Evolutionary conservation across 73 alveolate species (phyloP).

Genomic region (Symbiodinium pilosum): DNA sequence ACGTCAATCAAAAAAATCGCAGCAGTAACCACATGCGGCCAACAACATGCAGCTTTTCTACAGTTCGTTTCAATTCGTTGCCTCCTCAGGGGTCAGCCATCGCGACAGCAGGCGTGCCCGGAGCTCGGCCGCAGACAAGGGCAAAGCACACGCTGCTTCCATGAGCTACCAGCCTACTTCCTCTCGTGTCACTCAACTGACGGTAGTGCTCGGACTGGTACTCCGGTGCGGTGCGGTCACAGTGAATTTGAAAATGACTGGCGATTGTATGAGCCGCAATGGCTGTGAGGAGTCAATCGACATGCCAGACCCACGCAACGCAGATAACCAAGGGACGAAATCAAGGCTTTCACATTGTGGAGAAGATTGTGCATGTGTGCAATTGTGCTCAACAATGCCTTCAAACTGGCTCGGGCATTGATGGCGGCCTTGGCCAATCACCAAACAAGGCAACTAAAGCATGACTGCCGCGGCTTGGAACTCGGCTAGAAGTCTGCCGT

Average conservation of each 20-base stretch:
- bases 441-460: too few species aligned
- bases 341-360: not conserved
- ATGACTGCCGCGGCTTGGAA: not conserved
- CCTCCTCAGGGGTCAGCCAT: constrained; percentile 48
- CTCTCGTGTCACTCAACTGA: too few species aligned
- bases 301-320: not conserved
- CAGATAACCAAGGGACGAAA: not conserved
- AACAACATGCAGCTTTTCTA: too few species aligned
- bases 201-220: too few species aligned
- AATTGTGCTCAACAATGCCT: not conserved
- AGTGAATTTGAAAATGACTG: too few species aligned
- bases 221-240: too few species aligned
- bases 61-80: not conserved
- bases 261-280: not conserved
- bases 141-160: constrained; percentile 26
- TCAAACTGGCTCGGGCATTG: too few species aligned
- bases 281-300: not conserved
- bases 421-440: not conserved
- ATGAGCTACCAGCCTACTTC: too few species aligned
- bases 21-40: too few species aligned
- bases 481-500: not conserved
- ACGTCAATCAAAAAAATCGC: too few species aligned
- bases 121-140: constrained; percentile 31
- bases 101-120: constrained; percentile 22
- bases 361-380: not conserved